Conservation (phyloP, 2,329 filamentous ascomycete species). For the Penicillium sp. region DNA sequence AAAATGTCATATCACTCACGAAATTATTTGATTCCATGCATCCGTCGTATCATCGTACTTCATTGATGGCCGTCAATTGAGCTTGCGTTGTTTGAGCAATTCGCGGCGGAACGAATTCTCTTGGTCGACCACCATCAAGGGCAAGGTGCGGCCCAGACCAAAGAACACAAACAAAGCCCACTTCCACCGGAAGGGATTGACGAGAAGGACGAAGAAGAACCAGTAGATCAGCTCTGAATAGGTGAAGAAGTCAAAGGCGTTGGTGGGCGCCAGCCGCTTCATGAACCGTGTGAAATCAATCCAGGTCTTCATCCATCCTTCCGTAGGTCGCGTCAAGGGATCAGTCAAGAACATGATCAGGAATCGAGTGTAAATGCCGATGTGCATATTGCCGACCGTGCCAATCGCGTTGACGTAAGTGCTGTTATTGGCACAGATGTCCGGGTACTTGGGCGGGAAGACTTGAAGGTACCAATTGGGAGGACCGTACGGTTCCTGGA, state of each 20-base stretch:
- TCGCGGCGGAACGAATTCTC: conserved; percentile 57
- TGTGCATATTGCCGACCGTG: conserved; percentile 84
- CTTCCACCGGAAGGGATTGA: conserved; percentile 90
- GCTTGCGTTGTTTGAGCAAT: conserved; percentile 32
- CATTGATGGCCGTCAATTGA: conserved; percentile 1
- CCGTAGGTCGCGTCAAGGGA: conserved; percentile 71
- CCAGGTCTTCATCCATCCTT: conserved; percentile 81
- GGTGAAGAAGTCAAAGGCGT: conserved; percentile 87
- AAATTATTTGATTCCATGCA: too few species aligned
- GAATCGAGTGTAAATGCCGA: conserved; percentile 85
- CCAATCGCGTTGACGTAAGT: conserved; percentile 82
- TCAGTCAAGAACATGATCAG: conserved; percentile 85
- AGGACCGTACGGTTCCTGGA: conserved; percentile 72
- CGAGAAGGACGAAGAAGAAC: conserved; percentile 76
- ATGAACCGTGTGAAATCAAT: conserved; percentile 79
- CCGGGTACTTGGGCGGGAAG: conserved; percentile 75
- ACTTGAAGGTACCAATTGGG: conserved; percentile 90
- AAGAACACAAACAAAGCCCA: conserved; percentile 85
- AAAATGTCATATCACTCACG: too few species aligned
- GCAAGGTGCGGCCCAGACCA: conserved; percentile 70
- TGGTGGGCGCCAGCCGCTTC: conserved; percentile 71
- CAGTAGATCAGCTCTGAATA: conserved; percentile 84
- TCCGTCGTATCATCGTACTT: background rate
- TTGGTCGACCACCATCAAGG: conserved; percentile 66
- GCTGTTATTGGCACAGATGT: conserved; percentile 79